Percentiles rank a stretch among this genome's conserved stretches.
These are phyloP conservation scores for Neopestalotiopsis rosae DNA, from an alignment of 2,329 filamentous ascomycete genomes.

Conservation along the genomic window DNA sequence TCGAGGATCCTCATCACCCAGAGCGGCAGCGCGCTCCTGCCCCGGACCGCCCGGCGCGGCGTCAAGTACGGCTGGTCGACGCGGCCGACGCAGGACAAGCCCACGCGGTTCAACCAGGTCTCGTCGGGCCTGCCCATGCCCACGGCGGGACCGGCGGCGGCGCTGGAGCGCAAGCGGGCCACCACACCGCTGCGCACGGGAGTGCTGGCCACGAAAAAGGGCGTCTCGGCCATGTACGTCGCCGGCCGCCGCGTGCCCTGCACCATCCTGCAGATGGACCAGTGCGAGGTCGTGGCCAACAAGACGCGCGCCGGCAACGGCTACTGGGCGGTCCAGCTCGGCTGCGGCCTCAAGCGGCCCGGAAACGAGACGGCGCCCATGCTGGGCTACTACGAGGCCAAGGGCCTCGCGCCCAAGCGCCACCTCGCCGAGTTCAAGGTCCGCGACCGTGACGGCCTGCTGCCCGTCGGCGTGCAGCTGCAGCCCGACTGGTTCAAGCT, in stretches of 20 bases:
- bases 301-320: constrained; percentile 84
- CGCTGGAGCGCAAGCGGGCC: constrained; percentile 61
- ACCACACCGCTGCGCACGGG: constrained; percentile 76
- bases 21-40: constrained; percentile 44
- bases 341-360: constrained; percentile 74
- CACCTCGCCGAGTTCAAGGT: constrained; percentile 89
- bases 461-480: constrained; percentile 77
- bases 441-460: constrained; percentile 71
- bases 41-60: constrained; percentile 51
- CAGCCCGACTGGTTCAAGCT: constrained; percentile 89
- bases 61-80: constrained; percentile 69
- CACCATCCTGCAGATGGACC: constrained; percentile 92
- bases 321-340: constrained; percentile 94
- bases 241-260: constrained; percentile 79
- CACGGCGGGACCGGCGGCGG: constrained; percentile 64
- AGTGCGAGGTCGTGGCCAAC: constrained; percentile 85
- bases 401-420: constrained; percentile 83
- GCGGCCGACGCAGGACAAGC: constrained; percentile 55
- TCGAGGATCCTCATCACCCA: constrained; percentile 37
- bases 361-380: constrained; percentile 81
- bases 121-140: constrained; percentile 61
- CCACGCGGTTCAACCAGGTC: constrained; percentile 64
- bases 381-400: constrained; percentile 86
- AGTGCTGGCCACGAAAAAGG: constrained; percentile 86
- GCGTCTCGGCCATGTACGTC: constrained; percentile 92